Percentiles rank a stretch among this genome's conserved stretches.
phyloP scores from a whole-genome alignment of 106 monocot species.

The Allium cepa region DNA sequence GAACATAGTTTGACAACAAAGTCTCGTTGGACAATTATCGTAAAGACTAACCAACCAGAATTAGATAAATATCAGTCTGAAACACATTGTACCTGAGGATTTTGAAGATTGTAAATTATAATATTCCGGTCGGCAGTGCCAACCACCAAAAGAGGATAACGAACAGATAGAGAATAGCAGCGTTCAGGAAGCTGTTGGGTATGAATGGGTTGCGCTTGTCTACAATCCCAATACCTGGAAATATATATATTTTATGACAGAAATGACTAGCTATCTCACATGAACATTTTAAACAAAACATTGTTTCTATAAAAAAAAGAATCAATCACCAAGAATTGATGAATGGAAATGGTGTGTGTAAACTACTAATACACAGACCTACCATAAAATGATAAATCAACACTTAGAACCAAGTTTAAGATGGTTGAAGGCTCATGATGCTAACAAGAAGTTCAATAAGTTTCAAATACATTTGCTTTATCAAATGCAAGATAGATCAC shows the following conservation, averaged over 20 bases:
- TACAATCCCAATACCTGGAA: conserved; percentile 87
- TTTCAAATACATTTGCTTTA: too few relatives aligned
- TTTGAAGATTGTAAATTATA: conserved; percentile 81
- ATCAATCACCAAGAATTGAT: neutral
- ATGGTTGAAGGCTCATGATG: too few relatives aligned
- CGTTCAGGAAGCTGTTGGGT: conserved; percentile 88
- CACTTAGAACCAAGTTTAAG: too few relatives aligned
- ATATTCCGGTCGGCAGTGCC: conserved; percentile 87
- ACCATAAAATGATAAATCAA: too few relatives aligned
- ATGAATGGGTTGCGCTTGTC: conserved; percentile 93
- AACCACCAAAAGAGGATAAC: conserved; percentile 87
- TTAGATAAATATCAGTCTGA: neutral
- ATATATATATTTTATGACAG: neutral
- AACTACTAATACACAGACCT: neutral
- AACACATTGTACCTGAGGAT: conserved; percentile 67
- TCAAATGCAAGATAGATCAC: too few relatives aligned
- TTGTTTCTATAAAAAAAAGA: neutral
- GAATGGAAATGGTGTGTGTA: neutral
- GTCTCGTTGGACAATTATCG: too few relatives aligned
- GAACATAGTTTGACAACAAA: too few relatives aligned
- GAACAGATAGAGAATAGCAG: conserved; percentile 78
- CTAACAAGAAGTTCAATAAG: too few relatives aligned
- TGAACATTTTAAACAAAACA: neutral
- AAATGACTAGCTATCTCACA: neutral
- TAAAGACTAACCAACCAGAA: too few relatives aligned